A percentile compares a stretch with the other conserved stretches of the same genome.
phyloP scores from a whole-genome alignment of 78 protist species.

The Dictyostelium discoideum region DNA sequence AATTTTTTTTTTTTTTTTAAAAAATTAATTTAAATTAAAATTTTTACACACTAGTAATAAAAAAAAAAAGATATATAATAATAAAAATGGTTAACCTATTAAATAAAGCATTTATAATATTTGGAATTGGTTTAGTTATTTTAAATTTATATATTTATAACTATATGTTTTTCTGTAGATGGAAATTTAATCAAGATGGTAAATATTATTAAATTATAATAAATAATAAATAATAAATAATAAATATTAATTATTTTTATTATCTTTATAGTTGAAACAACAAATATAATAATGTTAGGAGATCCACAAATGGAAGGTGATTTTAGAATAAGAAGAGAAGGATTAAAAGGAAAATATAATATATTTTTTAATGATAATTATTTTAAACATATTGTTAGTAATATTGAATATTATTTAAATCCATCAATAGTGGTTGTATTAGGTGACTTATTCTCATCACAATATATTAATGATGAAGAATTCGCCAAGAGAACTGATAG shows the following conservation, averaged over 20 bases:
- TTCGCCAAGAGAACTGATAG: conserved; percentile 1
- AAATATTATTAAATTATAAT: neutral
- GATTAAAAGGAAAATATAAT: conserved; percentile 58
- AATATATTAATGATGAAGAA: conserved; percentile 32
- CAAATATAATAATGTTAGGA: conserved; percentile 66
- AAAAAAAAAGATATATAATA: neutral
- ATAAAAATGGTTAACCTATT: neutral
- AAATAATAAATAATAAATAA: neutral
- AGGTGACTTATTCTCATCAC: conserved; percentile 82
- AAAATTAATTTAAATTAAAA: too few relatives aligned
- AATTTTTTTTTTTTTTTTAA: neutral
- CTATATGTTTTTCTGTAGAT: conserved; percentile 30
- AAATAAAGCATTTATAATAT: conserved; percentile 11
- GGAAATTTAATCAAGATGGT: conserved; percentile 9
- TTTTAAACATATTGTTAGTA: conserved; percentile 57
- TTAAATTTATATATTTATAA: conserved; percentile 30
- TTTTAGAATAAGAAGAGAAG: conserved; percentile 33
- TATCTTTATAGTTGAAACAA: conserved; percentile 2
- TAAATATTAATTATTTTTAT: neutral
- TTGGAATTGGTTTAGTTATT: conserved; percentile 1
- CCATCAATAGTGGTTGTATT: conserved; percentile 57
- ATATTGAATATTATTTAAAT: conserved; percentile 49
- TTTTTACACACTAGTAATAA: neutral
- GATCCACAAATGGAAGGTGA: conserved; percentile 86
- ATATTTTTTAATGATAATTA: conserved; percentile 63